phyloP scores from a whole-genome alignment of 2,329 filamentous ascomycete species.

The Pseudogymnoascus sp. region DNA sequence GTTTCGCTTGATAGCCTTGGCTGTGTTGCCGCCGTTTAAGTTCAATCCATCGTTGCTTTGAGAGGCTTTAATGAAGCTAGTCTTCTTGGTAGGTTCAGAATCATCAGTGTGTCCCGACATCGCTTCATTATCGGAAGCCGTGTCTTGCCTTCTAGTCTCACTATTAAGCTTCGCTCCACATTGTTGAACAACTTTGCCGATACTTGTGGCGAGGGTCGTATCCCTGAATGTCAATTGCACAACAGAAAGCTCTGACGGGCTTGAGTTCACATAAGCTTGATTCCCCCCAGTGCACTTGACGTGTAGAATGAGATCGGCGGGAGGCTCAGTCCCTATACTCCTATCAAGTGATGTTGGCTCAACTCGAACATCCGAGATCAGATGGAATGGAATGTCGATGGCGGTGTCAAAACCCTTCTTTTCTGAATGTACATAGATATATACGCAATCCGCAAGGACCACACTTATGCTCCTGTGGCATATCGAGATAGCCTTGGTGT shows the following conservation, averaged over 20 bases:
- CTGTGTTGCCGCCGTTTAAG: neutral
- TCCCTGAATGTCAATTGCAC: neutral
- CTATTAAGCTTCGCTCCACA: neutral
- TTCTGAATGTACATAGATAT: neutral
- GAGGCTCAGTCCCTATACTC: neutral
- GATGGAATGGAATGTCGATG: neutral
- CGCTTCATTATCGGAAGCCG: neutral
- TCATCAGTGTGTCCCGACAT: neutral
- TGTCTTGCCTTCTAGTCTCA: too few species aligned
- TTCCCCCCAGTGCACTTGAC: neutral
- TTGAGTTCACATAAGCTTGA: neutral
- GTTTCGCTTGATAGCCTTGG: neutral
- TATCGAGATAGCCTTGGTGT: neutral
- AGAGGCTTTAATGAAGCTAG: neutral
- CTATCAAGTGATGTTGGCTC: neutral
- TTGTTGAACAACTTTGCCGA: neutral
- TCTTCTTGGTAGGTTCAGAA: neutral
- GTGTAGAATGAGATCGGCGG: neutral
- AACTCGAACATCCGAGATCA: neutral
- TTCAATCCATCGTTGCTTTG: neutral
- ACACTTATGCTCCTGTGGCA: conserved; percentile 2
- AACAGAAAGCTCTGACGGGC: neutral
- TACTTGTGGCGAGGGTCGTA: neutral
- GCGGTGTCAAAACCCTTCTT: neutral
- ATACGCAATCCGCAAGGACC: neutral